These are phyloP conservation scores for Hirschioporus abietinus DNA, from an alignment of 768 basidiomycete genomes.

Conservation along the genomic window DNA sequence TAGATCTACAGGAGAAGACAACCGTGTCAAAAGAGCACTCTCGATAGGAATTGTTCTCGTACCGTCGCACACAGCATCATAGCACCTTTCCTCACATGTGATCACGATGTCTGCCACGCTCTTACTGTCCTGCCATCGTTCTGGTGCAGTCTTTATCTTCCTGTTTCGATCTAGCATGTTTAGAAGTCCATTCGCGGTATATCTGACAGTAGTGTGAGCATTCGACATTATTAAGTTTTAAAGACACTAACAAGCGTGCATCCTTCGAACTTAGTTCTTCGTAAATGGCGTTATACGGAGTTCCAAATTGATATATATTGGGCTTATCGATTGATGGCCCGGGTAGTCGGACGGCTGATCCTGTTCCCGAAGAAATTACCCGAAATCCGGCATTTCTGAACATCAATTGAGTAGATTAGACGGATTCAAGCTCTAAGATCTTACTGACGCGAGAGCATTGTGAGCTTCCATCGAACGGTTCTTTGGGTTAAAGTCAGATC, in stretches of 20 bases:
- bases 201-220: slow-evolving; percentile 40
- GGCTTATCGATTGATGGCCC: slow-evolving; percentile 97
- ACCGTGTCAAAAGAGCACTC: slow-evolving; percentile 13
- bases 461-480: slow-evolving; percentile 99
- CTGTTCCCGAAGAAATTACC: slow-evolving; percentile 93
- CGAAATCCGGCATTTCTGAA: slow-evolving; percentile 83
- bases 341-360: slow-evolving; percentile 93
- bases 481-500: slow-evolving; percentile 34
- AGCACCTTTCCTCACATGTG: slow-evolving; percentile 98
- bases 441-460: slow-evolving; percentile 74
- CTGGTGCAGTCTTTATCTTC: slow-evolving; percentile 85
- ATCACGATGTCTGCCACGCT: slow-evolving; percentile 94
- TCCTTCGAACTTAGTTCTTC: slow-evolving; percentile 86
- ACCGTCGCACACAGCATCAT: slow-evolving; percentile 98
- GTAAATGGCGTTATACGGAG: slow-evolving; percentile 94
- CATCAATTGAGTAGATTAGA: not conserved
- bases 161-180: slow-evolving; percentile 97
- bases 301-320: slow-evolving; percentile 95
- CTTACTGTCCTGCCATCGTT: slow-evolving; percentile 93
- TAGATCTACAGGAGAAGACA: slow-evolving; percentile 50
- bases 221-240: not conserved
- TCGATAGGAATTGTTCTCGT: slow-evolving; percentile 21
- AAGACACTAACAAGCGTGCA: slow-evolving; percentile 60
- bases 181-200: slow-evolving; percentile 88
- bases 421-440: not conserved